Conservation (phyloP, 208 protist species). For the Crithidia sp. region DNA sequence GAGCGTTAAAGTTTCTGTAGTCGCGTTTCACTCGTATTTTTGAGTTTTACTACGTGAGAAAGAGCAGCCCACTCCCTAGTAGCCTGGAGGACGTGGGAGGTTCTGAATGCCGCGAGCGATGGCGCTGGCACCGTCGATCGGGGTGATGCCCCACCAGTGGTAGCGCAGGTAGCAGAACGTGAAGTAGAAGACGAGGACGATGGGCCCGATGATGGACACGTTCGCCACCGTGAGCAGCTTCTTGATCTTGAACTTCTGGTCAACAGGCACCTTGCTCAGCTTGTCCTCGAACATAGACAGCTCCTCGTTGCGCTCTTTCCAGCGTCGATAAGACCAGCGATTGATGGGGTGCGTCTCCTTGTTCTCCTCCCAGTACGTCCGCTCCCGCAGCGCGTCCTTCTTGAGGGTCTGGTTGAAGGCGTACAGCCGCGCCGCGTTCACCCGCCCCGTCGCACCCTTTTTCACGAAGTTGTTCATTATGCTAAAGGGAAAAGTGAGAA, state of each 20-base stretch:
- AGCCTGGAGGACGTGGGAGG: constrained; percentile 75
- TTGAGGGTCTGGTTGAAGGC: constrained; percentile 88
- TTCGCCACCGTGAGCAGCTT: constrained; percentile 84
- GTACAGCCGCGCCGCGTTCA: constrained; percentile 73
- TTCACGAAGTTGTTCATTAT: constrained; percentile 67
- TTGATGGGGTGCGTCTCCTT: constrained; percentile 87
- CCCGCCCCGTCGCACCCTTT: constrained; percentile 54
- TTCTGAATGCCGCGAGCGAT: constrained; percentile 78
- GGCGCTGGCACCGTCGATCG: constrained; percentile 66
- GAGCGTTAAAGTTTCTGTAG: too few relatives aligned
- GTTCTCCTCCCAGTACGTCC: constrained; percentile 81
- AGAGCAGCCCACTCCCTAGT: constrained; percentile 29
- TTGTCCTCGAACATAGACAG: constrained; percentile 85
- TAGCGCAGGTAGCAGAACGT: constrained; percentile 73
- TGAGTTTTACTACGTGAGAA: too few relatives aligned
- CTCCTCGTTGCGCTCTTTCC: constrained; percentile 76
- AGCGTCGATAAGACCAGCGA: constrained; percentile 78
- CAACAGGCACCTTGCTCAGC: constrained; percentile 72
- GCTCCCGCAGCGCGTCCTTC: constrained; percentile 70
- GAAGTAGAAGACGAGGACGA: constrained; percentile 70
- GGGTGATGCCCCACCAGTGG: constrained; percentile 75
- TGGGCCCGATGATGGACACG: constrained; percentile 71
- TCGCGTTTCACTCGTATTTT: too few relatives aligned
- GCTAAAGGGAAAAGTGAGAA: neutral
- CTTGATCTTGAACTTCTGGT: constrained; percentile 90